Evolutionary conservation across 805 yeast species (phyloP).

Genomic region (Saitoella complicata): DNA sequence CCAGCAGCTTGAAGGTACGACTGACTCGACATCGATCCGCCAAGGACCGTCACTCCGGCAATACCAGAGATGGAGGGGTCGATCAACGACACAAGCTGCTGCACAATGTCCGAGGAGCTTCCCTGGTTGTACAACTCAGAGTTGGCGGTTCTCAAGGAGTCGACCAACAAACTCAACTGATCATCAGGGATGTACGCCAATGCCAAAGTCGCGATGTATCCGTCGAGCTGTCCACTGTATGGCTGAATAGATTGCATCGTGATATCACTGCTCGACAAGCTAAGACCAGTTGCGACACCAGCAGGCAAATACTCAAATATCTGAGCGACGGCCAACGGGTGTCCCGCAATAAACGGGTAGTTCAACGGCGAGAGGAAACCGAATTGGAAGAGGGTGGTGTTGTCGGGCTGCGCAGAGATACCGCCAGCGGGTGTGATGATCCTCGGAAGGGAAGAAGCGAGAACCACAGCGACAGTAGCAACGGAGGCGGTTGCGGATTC

Average conservation of each 20-base stretch:
- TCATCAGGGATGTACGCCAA: slow-evolving; percentile 61
- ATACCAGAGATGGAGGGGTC: slow-evolving; percentile 33
- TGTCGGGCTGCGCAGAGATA: slow-evolving; percentile 29
- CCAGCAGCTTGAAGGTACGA: slow-evolving; percentile 2
- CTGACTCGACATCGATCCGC: not conserved
- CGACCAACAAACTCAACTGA: slow-evolving; percentile 21
- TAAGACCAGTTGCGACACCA: slow-evolving; percentile 49
- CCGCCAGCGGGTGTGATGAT: slow-evolving; percentile 54
- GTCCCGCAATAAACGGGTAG: slow-evolving; percentile 65
- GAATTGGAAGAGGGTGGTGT: slow-evolving; percentile 44
- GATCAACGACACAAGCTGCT: slow-evolving; percentile 47
- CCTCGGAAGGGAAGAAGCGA: slow-evolving; percentile 42
- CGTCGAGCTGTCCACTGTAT: slow-evolving; percentile 36
- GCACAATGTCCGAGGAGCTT: slow-evolving; percentile 29
- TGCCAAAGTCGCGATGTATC: slow-evolving; percentile 74
- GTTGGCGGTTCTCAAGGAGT: slow-evolving; percentile 30
- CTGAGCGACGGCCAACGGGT: slow-evolving; percentile 66
- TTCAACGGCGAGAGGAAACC: slow-evolving; percentile 69
- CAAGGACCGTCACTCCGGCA: not conserved
- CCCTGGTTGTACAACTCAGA: slow-evolving; percentile 49
- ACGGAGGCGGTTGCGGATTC: slow-evolving; percentile 8
- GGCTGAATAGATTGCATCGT: slow-evolving; percentile 62
- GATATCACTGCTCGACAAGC: slow-evolving; percentile 27
- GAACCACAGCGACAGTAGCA: slow-evolving; percentile 6
- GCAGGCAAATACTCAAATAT: slow-evolving; percentile 72